Base-by-base conservation (phyloP, 257 asterid species). In the Solanum dulcamara region DNA sequence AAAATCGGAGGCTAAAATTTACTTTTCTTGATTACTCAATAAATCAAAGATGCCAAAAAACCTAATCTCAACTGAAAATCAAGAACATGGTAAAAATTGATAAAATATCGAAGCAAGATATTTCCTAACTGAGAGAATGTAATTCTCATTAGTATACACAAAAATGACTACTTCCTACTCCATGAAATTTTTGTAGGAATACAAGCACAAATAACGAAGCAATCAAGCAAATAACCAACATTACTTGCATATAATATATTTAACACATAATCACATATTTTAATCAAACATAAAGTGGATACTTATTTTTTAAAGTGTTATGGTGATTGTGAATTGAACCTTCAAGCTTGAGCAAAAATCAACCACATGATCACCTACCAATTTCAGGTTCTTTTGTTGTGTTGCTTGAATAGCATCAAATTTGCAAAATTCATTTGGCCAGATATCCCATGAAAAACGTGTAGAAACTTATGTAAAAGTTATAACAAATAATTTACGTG, bases 141-240 rank as follows among this genome's bases (percentile, higher is more conserved):
- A 22, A 40, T 57, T 10, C 17, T 24, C 24, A 59, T 59, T 60
- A n/a, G n/a, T n/a, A 26, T 11, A 26, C 70, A 60, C 35, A 60
- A 60, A 60, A 60, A 12, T 62, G 44, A 35, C 44, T 42, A 42
- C 48, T 42, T 42, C 10, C 48, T 42, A 4, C 14, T 59, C 64
- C 92, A 94, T 92, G 98, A 95, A 90, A 10, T n/a, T 4, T 26
- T 18, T 26, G 70, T 1, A 11, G 35, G 35, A 60, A 60, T 60
- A 60, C 35, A 24, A 15, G 33, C 72, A 28, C 28, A 64, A 48
- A 62, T 20, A 62, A 28, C 37, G 3, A 26, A 62, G 66, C n/a
- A 57, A 57, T 57, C 66, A 46, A 55, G 26, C 28, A 55, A 55
- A 20, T 22, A 64, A 30, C 10, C 11, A 64, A 7, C 38, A 64